Evolutionary conservation across 202 grass and related monocot genomes (phyloP), one percentile per base, ranked within the genome.

Genomic region (Saccharum hybrid): DNA sequence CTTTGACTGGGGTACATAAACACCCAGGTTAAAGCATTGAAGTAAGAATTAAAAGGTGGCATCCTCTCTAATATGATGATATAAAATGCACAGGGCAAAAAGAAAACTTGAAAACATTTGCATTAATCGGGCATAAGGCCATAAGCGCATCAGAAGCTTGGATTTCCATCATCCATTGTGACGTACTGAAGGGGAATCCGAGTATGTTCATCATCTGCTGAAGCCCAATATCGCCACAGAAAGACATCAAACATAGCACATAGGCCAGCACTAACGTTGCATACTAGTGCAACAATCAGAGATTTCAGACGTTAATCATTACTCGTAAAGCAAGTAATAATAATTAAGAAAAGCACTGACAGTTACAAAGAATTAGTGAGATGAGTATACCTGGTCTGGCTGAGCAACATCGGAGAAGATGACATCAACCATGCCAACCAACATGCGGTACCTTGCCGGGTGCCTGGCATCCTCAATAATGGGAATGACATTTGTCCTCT

Each of bases 101-200:
- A 14, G 0, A 12, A 82, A 72, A 54, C 16, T 19, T 22, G 21
- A 23, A 19, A 54, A 54, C 51, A 60, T 4, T 71, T 63, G 31
- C 49, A 42, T 10, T 83, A 31, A 51, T 52, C 49, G 15, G 15
- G 76, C 63, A 74, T 8, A 51, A 22, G 51, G 51, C 51, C 51
- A 54, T 19, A 1, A 49, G 0, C 0, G 56, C 85, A 95, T 95
- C 92, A 98, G 92, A 91, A 86, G 91, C 95, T 98, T 87, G 82
- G 83, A 14, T 91, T 46, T 91, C 86, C 90, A 95, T 93, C 92
- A 98, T 95, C 59, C 96, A 83, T 33, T 79, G 16, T 71, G 92
- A 94, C 93, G 89, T 98, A 87, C 89, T 95, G 90, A 98, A 92
- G 95, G 89, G 90, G 95, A 98, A 98, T 98, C 92, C 90, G 90